Evolutionary conservation across 1,284 basidiomycete genomes (phyloP).

Genomic region (Marasmius tenuissimus): DNA sequence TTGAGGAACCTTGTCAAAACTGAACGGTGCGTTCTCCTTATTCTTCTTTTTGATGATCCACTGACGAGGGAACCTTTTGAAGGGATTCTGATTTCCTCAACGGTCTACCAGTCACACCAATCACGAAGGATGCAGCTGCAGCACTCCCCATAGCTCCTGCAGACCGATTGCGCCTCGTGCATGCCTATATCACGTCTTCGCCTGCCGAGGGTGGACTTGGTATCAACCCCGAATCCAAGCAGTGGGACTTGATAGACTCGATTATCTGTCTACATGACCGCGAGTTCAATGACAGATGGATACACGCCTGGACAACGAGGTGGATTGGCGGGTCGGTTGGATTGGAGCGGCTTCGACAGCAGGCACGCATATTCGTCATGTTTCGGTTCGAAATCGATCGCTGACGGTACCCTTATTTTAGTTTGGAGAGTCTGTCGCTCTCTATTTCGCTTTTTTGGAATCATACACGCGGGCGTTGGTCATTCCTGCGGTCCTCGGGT

Average conservation of each 20-base stretch:
- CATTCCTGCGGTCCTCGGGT: conserved; percentile 65
- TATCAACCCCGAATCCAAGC: conserved; percentile 64
- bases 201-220: conserved; percentile 76
- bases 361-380: conserved; percentile 36
- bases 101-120: conserved; percentile 56
- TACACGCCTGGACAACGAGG: conserved; percentile 62
- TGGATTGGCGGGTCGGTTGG: conserved; percentile 57
- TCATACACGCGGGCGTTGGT: conserved; percentile 79
- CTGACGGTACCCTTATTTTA: conserved; percentile 29
- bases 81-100: conserved; percentile 65
- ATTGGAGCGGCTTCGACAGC: conserved; percentile 59
- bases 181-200: conserved; percentile 74
- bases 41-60: background rate
- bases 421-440: conserved; percentile 87
- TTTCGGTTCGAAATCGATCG: background rate
- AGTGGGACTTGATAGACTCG: conserved; percentile 80
- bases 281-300: conserved; percentile 75
- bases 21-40: conserved; percentile 62
- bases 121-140: conserved; percentile 40
- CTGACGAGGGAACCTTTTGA: conserved; percentile 7
- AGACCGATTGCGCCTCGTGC: conserved; percentile 78
- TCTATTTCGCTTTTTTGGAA: conserved; percentile 89
- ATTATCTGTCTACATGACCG: conserved; percentile 85
- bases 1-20: conserved; percentile 67
- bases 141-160: conserved; percentile 57